A percentile compares a stretch with the other conserved stretches of the same genome.
Conservation (phyloP, 2,329 filamentous ascomycete genomes). For the Fusarium sp. region DNA sequence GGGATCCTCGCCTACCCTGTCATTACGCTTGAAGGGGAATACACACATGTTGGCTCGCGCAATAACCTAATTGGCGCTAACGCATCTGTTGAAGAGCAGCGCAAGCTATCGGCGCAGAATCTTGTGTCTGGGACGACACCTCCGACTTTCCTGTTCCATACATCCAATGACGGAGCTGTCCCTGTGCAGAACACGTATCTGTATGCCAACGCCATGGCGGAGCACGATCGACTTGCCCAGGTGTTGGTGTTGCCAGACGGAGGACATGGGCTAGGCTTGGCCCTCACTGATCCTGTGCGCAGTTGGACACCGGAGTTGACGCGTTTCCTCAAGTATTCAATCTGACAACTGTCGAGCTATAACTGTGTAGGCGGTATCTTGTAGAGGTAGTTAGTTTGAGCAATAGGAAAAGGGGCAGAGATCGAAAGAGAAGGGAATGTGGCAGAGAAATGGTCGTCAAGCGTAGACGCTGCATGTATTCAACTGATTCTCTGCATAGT, state of each 20-base stretch:
- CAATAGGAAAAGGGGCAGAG: too few species aligned
- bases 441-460: too few species aligned
- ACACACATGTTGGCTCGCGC: slow-evolving; percentile 25
- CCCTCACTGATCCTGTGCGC: slow-evolving; percentile 18
- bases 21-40: slow-evolving; percentile 22
- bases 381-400: too few species aligned
- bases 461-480: too few species aligned
- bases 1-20: slow-evolving; percentile 31
- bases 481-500: too few species aligned
- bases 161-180: slow-evolving; percentile 22
- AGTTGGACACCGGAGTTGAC: slow-evolving; percentile 31
- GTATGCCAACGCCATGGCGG: slow-evolving; percentile 27
- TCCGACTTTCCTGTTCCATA: slow-evolving; percentile 29
- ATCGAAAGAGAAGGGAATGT: too few species aligned
- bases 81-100: slow-evolving; percentile 9
- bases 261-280: slow-evolving; percentile 22
- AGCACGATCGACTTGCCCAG: slow-evolving; percentile 8
- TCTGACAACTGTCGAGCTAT: neutral
- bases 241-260: slow-evolving; percentile 26
- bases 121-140: slow-evolving; percentile 22
- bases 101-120: slow-evolving; percentile 23
- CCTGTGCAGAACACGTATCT: slow-evolving; percentile 28
- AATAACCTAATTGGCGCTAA: slow-evolving; percentile 26
- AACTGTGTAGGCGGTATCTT: too few species aligned
- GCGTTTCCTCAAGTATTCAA: slow-evolving; percentile 30